A percentile compares a stretch with the other conserved stretches of the same genome.
phyloP scores from a whole-genome alignment of 257 asterid genomes.

The Anisodus tanguticus region DNA sequence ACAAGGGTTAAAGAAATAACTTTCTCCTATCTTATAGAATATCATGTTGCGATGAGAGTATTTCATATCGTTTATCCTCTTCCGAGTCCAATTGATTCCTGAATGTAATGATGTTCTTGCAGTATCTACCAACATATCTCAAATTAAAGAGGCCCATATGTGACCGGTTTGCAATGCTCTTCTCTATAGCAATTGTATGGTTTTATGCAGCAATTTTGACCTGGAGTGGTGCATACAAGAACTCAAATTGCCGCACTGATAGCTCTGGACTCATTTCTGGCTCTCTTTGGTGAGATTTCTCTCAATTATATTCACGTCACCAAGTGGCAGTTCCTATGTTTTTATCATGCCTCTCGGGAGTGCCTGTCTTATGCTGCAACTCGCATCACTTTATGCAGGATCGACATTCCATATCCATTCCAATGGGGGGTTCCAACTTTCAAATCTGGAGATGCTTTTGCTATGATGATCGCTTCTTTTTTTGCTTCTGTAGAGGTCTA shows the following conservation, averaged over 20 bases:
- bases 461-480: slow-evolving; percentile 64
- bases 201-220: slow-evolving; percentile 64
- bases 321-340: slow-evolving; percentile 2
- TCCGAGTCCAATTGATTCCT: slow-evolving; percentile 14
- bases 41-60: not conserved
- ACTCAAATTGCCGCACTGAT: slow-evolving; percentile 57
- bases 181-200: slow-evolving; percentile 67
- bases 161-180: slow-evolving; percentile 64
- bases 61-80: not conserved
- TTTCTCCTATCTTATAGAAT: not conserved
- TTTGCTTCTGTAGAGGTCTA: slow-evolving; percentile 79
- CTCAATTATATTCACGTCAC: not conserved
- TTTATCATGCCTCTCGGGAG: too few species aligned
- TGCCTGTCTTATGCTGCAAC: not conserved
- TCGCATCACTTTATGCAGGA: slow-evolving; percentile 49
- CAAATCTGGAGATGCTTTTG: slow-evolving; percentile 52
- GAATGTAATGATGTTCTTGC: slow-evolving; percentile 32
- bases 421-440: slow-evolving; percentile 93
- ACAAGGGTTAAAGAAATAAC: not conserved
- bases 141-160: slow-evolving; percentile 54
- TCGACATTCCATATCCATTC: slow-evolving; percentile 69
- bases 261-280: slow-evolving; percentile 55
- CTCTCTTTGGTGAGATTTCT: slow-evolving; percentile 60
- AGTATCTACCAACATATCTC: slow-evolving; percentile 62
- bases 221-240: slow-evolving; percentile 62